Evolutionary conservation across 768 basidiomycete species (phyloP).

Genomic region (Panellus pusillus): DNA sequence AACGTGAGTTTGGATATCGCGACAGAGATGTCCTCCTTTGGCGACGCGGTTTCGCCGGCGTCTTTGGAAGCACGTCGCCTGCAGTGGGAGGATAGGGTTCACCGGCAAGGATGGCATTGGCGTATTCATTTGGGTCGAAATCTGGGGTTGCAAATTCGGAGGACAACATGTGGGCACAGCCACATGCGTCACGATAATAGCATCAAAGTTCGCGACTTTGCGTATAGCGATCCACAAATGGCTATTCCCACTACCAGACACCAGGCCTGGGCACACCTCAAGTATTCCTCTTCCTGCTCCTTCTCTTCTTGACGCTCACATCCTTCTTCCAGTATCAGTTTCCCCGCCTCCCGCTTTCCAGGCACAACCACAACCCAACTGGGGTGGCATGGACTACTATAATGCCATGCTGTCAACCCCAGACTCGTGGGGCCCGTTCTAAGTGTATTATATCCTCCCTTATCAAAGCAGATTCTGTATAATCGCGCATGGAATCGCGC

Average conservation of each 20-base stretch:
- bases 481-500: constrained; percentile 52
- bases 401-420: constrained; percentile 59
- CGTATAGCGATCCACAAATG: too few species aligned
- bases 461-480: constrained; percentile 52
- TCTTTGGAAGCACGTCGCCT: constrained; percentile 31
- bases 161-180: too few species aligned
- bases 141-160: constrained; percentile 67
- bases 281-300: too few species aligned
- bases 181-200: too few species aligned
- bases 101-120: constrained; percentile 85
- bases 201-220: too few species aligned
- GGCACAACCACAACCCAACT: constrained; percentile 52
- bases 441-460: constrained; percentile 31
- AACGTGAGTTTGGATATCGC: constrained; percentile 86
- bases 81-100: constrained; percentile 73
- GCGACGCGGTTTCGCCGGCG: constrained; percentile 35
- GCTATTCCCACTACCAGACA: too few species aligned
- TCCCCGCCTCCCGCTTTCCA: constrained; percentile 40
- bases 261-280: too few species aligned
- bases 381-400: constrained; percentile 64
- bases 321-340: constrained; percentile 36
- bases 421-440: constrained; percentile 49
- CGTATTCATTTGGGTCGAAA: constrained; percentile 90
- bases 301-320: too few species aligned
- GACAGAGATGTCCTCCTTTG: constrained; percentile 85